Evolutionary conservation across 2,329 filamentous ascomycete genomes (phyloP).

Genomic region (Epichloe coenophiala): DNA sequence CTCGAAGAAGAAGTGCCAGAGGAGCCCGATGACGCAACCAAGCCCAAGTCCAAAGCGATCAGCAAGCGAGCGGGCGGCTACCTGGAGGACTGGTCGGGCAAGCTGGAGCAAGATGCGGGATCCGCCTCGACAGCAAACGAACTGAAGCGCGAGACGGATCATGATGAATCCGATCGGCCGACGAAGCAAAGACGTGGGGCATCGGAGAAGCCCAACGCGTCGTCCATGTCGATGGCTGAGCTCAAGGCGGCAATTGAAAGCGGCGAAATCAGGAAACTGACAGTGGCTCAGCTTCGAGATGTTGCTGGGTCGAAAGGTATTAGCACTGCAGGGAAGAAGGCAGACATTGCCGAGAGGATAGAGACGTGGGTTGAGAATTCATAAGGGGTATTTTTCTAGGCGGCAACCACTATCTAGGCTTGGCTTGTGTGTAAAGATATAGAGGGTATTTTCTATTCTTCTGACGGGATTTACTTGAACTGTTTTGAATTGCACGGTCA

Average conservation of each 20-base stretch:
- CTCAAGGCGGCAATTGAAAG: slow-evolving; percentile 31
- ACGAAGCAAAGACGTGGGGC: slow-evolving; percentile 31
- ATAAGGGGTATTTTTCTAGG: neutral
- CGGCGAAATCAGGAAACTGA: slow-evolving; percentile 38
- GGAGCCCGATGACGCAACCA: slow-evolving; percentile 59
- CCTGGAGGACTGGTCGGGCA: slow-evolving; percentile 61
- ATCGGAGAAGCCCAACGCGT: slow-evolving; percentile 19
- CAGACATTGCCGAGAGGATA: slow-evolving; percentile 39
- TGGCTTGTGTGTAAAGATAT: neutral
- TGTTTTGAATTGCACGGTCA: neutral
- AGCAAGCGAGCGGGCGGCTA: slow-evolving; percentile 75
- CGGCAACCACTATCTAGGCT: neutral
- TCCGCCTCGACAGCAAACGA: slow-evolving; percentile 24
- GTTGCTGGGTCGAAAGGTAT: slow-evolving; percentile 33
- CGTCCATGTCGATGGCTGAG: slow-evolving; percentile 29
- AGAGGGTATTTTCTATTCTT: neutral
- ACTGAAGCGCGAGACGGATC: slow-evolving; percentile 39
- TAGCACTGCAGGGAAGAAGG: slow-evolving; percentile 37
- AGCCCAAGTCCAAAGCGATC: slow-evolving; percentile 77
- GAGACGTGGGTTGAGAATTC: slow-evolving; percentile 40
- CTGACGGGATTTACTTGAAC: too few relatives aligned
- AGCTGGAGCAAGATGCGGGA: slow-evolving; percentile 44
- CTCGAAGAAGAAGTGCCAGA: slow-evolving; percentile 83
- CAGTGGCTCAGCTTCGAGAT: slow-evolving; percentile 38
- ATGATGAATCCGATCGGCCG: slow-evolving; percentile 26